Base-by-base conservation (phyloP, 257 asterid species). In the Capsicum baccatum region DNA sequence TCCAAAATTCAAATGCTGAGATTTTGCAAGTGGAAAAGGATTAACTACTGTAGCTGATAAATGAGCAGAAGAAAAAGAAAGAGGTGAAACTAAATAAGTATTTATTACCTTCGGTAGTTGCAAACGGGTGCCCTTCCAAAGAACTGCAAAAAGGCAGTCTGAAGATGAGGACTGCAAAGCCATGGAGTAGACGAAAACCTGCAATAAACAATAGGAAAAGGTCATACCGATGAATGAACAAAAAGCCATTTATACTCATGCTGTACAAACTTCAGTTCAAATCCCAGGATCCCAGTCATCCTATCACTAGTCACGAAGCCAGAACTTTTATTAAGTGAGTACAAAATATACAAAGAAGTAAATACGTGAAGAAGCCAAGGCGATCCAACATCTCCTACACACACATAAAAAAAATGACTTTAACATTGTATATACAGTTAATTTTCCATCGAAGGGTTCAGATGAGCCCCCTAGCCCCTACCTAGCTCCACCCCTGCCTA, bases 101-200 rank as follows among this genome's bases (percentile, higher is more conserved):
- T 83, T 79, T 47, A 11, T 84, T 88, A 96, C 98, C 99, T 93
- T 87, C 88, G 90, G 86, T 96, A 94, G 48, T 85, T 87, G 84
- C 89, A 89, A 71, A 81, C 83, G 6, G 99, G 99, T 14, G 98
- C 84, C 79, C 92, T 94, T 52, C 98, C 99, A 17, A 92, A 91
- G 83, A 86, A 94, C 70, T 91, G 90, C 37, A 96, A 17, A 82
- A 94, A 96, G 12, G 83, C 83, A 58, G 97, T 93, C 95, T 96
- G 99, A 54, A 96, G 88, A 89, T 96, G 97, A 42, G 99, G 99
- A 86, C 99, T 94, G 83, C 94, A 92, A 58, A 93, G 88, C 99
- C 98, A 96, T 55, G 97, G 97, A 9, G 99, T 94, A 52, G 98
- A 89, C 67, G 88, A 91, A 84, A 88, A 94, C 91, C 99, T 96